These are phyloP conservation scores for Lactifluus subvellereus DNA, from an alignment of 768 basidiomycete genomes.

Conservation along the genomic window DNA sequence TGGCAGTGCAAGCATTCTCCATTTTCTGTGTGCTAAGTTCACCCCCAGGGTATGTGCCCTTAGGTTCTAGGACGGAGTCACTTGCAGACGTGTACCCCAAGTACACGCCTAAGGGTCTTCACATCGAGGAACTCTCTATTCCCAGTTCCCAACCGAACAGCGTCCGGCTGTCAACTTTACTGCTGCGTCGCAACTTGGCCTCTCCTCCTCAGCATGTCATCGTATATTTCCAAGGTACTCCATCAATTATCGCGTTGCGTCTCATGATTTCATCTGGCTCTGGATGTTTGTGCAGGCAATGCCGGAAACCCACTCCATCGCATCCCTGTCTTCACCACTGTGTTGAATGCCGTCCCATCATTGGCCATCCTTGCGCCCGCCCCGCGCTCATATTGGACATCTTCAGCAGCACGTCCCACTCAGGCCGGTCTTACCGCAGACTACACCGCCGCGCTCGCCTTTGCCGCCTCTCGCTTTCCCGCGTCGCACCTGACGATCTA, in stretches of 20 bases:
- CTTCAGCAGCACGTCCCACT: constrained; percentile 36
- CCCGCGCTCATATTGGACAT: constrained; percentile 48
- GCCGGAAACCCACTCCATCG: constrained; percentile 45
- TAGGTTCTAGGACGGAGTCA: constrained; percentile 35
- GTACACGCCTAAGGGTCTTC: constrained; percentile 27
- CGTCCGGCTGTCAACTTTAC: constrained; percentile 28
- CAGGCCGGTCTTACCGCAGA: constrained; percentile 38
- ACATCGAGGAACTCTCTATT: constrained; percentile 30
- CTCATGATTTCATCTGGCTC: background rate
- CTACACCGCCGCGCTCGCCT: constrained; percentile 33
- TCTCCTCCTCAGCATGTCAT: constrained; percentile 26
- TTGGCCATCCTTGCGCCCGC: constrained; percentile 36
- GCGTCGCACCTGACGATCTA: constrained; percentile 34
- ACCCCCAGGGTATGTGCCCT: constrained; percentile 36
- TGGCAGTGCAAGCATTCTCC: background rate
- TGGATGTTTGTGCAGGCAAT: constrained; percentile 34
- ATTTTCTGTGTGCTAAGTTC: background rate
- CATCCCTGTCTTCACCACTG: constrained; percentile 37
- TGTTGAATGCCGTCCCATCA: constrained; percentile 27
- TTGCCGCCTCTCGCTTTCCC: constrained; percentile 34
- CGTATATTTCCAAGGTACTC: constrained; percentile 36
- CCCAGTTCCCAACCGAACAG: constrained; percentile 20
- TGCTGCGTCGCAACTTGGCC: constrained; percentile 20
- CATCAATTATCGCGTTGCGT: background rate
- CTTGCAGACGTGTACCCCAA: constrained; percentile 26